A percentile compares a stretch with the other conserved stretches of the same genome.
Conservation (phyloP, 768 basidiomycete genomes). For the Glaciozyma martinii region DNA sequence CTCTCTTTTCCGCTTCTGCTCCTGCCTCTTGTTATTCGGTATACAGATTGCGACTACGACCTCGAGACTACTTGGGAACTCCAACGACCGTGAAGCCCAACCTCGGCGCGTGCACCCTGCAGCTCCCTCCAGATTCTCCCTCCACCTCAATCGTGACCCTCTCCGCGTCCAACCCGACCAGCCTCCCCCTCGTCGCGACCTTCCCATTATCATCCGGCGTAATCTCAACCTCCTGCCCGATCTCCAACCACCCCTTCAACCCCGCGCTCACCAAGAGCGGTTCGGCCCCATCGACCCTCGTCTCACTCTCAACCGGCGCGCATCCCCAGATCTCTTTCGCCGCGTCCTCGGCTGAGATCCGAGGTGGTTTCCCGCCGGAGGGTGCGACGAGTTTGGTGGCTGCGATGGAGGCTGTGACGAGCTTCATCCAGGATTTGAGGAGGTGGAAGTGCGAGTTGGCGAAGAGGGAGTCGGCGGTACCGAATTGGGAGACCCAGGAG, state of each 20-base stretch:
- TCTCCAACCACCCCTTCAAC: conserved; percentile 40
- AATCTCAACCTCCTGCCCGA: conserved; percentile 43
- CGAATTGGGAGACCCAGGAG: conserved; percentile 45
- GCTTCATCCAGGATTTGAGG: neutral
- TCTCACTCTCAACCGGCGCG: neutral
- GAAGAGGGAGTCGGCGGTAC: conserved; percentile 1
- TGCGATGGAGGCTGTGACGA: neutral
- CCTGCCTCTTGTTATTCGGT: no score
- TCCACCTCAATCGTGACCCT: conserved; percentile 49
- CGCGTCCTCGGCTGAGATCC: neutral
- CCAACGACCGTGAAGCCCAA: conserved; percentile 32
- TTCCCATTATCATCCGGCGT: conserved; percentile 50
- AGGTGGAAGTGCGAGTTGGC: conserved; percentile 42
- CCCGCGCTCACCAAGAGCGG: neutral
- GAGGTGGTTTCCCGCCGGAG: neutral
- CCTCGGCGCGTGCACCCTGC: conserved; percentile 53
- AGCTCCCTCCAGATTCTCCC: conserved; percentile 39
- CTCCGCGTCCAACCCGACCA: conserved; percentile 48
- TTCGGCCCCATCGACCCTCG: neutral
- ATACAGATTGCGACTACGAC: no score
- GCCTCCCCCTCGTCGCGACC: conserved; percentile 47
- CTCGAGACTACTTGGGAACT: no score
- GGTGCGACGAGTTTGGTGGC: neutral
- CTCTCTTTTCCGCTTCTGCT: no score
- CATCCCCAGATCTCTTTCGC: neutral